These are phyloP conservation scores for Edhazardia aedis DNA, from an alignment of 371 early-diverging fungal species.

Conservation along the genomic window DNA sequence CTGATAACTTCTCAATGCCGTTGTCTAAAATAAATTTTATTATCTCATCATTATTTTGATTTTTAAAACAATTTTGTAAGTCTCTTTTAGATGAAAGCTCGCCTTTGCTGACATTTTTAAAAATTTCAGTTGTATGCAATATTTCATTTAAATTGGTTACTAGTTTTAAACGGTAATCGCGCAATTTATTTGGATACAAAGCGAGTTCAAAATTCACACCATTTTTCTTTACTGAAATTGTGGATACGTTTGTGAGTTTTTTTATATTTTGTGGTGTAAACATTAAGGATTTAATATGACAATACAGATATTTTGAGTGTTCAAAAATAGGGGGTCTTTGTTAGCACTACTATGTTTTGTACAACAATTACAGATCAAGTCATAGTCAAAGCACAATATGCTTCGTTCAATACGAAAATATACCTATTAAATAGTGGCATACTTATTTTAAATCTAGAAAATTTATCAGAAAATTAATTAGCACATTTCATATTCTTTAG, in stretches of 20 bases:
- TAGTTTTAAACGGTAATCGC: constrained; percentile 34
- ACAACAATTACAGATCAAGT: too few species aligned
- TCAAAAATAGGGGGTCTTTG: too few species aligned
- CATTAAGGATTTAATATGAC: too few species aligned
- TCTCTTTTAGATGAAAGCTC: constrained; percentile 21
- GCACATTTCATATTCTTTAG: too few species aligned
- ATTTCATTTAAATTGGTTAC: constrained; percentile 13
- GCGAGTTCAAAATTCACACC: constrained; percentile 30
- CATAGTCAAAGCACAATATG: too few species aligned
- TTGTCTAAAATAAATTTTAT: constrained; percentile 25
- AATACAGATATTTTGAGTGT: too few species aligned
- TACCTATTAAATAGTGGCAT: too few species aligned
- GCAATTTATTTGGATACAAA: constrained; percentile 42
- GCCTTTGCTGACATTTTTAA: constrained; percentile 31
- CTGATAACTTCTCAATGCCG: constrained; percentile 35
- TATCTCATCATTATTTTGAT: constrained; percentile 9
- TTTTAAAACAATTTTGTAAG: constrained; percentile 9
- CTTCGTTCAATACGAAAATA: too few species aligned
- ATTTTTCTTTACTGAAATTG: constrained; percentile 32
- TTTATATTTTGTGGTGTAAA: constrained; percentile 9
- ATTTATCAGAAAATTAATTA: too few species aligned
- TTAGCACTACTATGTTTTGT: too few species aligned
- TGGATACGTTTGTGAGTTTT: constrained; percentile 34
- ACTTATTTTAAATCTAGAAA: too few species aligned
- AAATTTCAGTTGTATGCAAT: constrained; percentile 28